Percentiles rank a stretch among this genome's conserved stretches.
phyloP scores from a whole-genome alignment of 2,329 filamentous ascomycete genomes.

The Colletotrichum liaoningense region DNA sequence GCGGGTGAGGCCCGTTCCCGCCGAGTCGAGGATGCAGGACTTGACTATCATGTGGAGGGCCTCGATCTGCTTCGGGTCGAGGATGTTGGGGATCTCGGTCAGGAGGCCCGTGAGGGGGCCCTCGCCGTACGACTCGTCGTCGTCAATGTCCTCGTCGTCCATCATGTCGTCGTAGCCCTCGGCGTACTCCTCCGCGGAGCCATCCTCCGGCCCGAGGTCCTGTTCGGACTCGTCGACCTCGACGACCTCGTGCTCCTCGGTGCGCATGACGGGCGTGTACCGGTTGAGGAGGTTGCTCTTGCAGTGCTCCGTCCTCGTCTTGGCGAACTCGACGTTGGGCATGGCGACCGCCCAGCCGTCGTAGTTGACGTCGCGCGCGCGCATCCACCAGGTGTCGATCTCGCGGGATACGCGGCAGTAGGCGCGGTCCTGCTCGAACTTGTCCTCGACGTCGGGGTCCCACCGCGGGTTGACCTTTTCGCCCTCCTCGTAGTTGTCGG shows the following conservation, averaged over 20 bases:
- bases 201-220: conserved; percentile 58
- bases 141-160: conserved; percentile 76
- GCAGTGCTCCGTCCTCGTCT: conserved; percentile 67
- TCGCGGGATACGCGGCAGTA: conserved; percentile 73
- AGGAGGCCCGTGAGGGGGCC: conserved; percentile 85
- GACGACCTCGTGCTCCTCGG: conserved; percentile 57
- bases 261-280: conserved; percentile 53
- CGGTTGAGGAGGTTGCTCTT: conserved; percentile 69
- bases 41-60: conserved; percentile 98
- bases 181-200: conserved; percentile 35
- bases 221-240: conserved; percentile 62
- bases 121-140: conserved; percentile 83
- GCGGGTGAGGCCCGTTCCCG: conserved; percentile 74
- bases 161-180: conserved; percentile 63
- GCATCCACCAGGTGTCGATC: conserved; percentile 74
- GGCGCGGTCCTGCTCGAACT: conserved; percentile 67
- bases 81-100: conserved; percentile 93
- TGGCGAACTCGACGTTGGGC: conserved; percentile 70
- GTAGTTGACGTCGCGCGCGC: conserved; percentile 69
- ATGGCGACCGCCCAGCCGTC: conserved; percentile 69
- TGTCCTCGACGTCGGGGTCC: conserved; percentile 64
- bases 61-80: conserved; percentile 95
- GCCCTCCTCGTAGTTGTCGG: conserved; percentile 48
- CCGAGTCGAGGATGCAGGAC: conserved; percentile 89
- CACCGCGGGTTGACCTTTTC: conserved; percentile 60